These are phyloP conservation scores for Anastatica hierochuntica DNA, from an alignment of 345 rosid species.

Conservation along the genomic window DNA sequence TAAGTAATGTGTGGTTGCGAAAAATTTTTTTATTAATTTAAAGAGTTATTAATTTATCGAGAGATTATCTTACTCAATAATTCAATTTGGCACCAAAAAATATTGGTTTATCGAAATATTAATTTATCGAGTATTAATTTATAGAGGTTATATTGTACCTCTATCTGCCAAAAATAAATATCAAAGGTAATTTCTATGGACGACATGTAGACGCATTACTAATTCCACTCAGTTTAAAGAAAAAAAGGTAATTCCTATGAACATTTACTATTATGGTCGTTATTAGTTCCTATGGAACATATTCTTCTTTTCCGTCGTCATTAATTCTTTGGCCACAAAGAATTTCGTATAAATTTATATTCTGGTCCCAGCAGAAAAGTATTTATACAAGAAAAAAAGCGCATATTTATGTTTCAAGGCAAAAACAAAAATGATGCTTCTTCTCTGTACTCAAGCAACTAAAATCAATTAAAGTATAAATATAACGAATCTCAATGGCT, in stretches of 20 bases:
- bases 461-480: conserved; percentile 13
- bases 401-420: conserved; percentile 1
- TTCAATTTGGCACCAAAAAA: no score
- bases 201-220: conserved; percentile 20
- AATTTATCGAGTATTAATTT: no score
- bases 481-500: conserved; percentile 10
- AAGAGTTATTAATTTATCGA: no score
- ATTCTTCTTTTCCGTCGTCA: conserved; percentile 1
- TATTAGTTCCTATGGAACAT: no score
- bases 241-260: no score
- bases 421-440: conserved; percentile 19
- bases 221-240: conserved; percentile 18
- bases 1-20: no score
- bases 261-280: no score
- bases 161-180: not conserved
- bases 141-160: no score
- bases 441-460: no score
- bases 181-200: not conserved
- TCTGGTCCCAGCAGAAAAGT: conserved; percentile 21
- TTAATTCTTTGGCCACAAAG: conserved; percentile 21
- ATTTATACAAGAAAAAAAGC: not conserved
- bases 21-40: no score
- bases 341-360: conserved; percentile 18
- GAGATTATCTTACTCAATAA: no score
- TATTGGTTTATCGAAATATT: no score